Conservation (phyloP, 345 rosid species). For the Citrus australasica region DNA sequence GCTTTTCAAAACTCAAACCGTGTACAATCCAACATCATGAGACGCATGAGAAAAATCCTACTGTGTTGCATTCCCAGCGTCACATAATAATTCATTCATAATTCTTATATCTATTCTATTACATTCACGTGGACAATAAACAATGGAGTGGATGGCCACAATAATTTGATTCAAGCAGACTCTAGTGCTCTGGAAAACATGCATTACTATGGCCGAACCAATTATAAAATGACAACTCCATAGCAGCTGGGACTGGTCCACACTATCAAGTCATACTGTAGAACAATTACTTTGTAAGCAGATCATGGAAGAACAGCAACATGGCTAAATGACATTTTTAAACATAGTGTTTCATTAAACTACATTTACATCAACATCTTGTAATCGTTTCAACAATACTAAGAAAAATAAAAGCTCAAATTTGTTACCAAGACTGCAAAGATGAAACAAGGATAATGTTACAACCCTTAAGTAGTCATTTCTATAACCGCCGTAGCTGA, state of each 20-base stretch:
- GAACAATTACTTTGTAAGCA: neutral
- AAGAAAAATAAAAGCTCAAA: neutral
- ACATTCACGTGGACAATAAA: neutral
- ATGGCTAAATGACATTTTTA: neutral
- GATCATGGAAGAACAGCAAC: neutral
- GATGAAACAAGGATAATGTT: neutral
- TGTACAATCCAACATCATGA: neutral
- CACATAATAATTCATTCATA: neutral
- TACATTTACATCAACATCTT: neutral
- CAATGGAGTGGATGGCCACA: neutral
- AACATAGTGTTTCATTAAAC: neutral
- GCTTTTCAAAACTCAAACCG: neutral
- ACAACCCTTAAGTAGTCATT: neutral
- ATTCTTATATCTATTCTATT: neutral
- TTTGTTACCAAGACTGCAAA: neutral
- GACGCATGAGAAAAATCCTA: neutral
- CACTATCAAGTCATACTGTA: too few species aligned
- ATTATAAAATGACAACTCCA: neutral
- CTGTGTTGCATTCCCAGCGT: neutral
- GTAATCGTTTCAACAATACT: neutral
- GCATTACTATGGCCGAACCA: neutral
- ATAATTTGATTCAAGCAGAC: too few species aligned
- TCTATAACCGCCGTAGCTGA: neutral
- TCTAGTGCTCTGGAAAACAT: too few species aligned
- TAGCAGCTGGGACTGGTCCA: neutral